These are phyloP conservation scores for Blumeria graminis DNA, from an alignment of 2,329 filamentous ascomycete genomes.

Conservation along the genomic window DNA sequence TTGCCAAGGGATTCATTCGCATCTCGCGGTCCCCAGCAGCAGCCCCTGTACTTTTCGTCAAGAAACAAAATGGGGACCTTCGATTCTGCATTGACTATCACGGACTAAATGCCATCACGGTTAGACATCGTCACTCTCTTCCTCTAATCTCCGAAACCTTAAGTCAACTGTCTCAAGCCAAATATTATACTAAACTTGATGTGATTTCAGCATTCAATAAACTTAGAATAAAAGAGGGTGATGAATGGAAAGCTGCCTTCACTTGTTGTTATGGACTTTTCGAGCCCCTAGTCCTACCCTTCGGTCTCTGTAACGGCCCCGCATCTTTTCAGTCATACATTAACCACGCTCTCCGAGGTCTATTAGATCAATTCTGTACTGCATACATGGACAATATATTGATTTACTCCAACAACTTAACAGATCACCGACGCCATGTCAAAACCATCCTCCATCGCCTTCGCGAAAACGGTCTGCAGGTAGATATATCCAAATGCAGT, in stretches of 20 bases:
- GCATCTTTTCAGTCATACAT: slow-evolving; percentile 1
- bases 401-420: too few species aligned
- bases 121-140: background rate
- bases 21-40: too few species aligned
- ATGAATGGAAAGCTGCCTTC: background rate
- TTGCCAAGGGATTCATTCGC: too few species aligned
- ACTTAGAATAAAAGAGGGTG: background rate
- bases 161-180: background rate
- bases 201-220: background rate
- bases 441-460: too few species aligned
- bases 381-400: too few species aligned
- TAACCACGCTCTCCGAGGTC: background rate
- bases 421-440: too few species aligned
- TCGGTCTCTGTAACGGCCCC: slow-evolving; percentile 1
- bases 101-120: too few species aligned
- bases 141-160: background rate
- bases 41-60: too few species aligned
- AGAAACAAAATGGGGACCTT: too few species aligned
- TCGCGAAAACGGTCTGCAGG: too few species aligned
- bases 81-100: too few species aligned
- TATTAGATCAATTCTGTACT: background rate
- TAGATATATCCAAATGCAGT: too few species aligned
- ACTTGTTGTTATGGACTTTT: background rate
- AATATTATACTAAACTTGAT: background rate
- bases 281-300: slow-evolving; percentile 1